phyloP scores from a whole-genome alignment of 1,284 basidiomycete genomes.

The Golubevia pallescens region DNA sequence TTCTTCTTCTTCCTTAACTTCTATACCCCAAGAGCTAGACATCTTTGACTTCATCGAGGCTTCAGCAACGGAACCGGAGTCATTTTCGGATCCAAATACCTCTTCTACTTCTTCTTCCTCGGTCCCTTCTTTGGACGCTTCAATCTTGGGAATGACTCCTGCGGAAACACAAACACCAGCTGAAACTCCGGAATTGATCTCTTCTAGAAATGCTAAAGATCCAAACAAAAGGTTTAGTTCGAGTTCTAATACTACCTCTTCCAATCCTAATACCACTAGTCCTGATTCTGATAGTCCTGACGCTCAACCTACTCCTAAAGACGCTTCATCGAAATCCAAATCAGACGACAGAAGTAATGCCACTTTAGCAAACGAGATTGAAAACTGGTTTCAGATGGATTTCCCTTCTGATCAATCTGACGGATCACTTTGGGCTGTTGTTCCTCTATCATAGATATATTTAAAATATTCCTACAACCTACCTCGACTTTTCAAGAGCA shows the following conservation, averaged over 20 bases:
- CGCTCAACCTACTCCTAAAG: not conserved
- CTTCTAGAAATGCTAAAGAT: not conserved
- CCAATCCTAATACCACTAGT: not conserved
- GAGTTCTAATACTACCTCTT: not conserved
- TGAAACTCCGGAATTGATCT: not conserved
- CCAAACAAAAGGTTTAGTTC: not conserved
- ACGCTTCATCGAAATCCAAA: not conserved
- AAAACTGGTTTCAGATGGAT: not conserved
- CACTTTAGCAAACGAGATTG: not conserved
- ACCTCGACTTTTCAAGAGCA: too few relatives aligned
- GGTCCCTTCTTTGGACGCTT: not conserved
- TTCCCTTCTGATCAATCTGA: not conserved
- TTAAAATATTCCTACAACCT: too few relatives aligned
- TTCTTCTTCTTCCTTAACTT: not conserved
- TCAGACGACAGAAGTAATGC: not conserved
- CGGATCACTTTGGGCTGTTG: too few relatives aligned
- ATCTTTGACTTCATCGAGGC: not conserved
- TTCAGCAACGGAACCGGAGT: not conserved
- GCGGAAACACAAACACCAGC: not conserved
- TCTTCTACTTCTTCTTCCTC: too few relatives aligned
- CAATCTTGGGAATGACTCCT: not conserved
- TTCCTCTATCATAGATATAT: too few relatives aligned
- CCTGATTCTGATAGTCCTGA: not conserved
- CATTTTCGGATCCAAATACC: not conserved
- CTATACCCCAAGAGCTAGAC: not conserved